Base-by-base conservation (phyloP, 2,329 filamentous ascomycete species). In the Penicillium paneum region DNA sequence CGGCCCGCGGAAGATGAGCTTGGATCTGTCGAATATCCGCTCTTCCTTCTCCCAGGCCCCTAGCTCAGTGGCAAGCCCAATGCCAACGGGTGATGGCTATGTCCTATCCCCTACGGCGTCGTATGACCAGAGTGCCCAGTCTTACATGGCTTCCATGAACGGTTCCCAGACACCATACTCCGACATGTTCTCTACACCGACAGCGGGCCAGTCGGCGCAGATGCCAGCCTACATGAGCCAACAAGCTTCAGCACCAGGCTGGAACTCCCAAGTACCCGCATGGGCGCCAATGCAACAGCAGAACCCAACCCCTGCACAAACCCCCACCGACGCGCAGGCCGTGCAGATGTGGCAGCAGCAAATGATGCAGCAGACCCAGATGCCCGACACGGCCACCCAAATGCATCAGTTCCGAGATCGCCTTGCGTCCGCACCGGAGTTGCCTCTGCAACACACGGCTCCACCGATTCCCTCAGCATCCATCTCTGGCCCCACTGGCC, bases 381-480 rank as follows among this genome's bases (percentile, higher is more conserved):
- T 62, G 50, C 54, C 60, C 8, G 43, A 54, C 26, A 26, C 58
- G 3, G 47, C 47, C n/a, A 50, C 54, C 44, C 59, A 64, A 47
- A 67, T 62, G 57, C 62, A 60, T 26, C 64, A 62, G 11, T 73
- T 71, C 61, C 58, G 70, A 51, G 67, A 72, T 40, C 69, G 70
- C 5, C 55, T 73, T 32, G 67, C 64, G 5, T 72, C 70, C 15
- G 69, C 69, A 6, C 70, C 70, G 0, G 69, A 71, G 32, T 57
- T 71, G 21, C 64, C 67, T 12, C 40, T 70, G 32, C 66, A 62
- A 29, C 59, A 62, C 39, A 41, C 49, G 5, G 49, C 55, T 54
- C 48, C 55, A 45, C 31, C 41, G 7, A 32, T 52, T 8, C 53
- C 56, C 52, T 60, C 61, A 26, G 55, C 52, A 24, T 63, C 59